Evolutionary conservation across 1,139 yeast genomes (phyloP), one percentile per base, ranked within the genome.

Genomic region (Geotrichum reessii): DNA sequence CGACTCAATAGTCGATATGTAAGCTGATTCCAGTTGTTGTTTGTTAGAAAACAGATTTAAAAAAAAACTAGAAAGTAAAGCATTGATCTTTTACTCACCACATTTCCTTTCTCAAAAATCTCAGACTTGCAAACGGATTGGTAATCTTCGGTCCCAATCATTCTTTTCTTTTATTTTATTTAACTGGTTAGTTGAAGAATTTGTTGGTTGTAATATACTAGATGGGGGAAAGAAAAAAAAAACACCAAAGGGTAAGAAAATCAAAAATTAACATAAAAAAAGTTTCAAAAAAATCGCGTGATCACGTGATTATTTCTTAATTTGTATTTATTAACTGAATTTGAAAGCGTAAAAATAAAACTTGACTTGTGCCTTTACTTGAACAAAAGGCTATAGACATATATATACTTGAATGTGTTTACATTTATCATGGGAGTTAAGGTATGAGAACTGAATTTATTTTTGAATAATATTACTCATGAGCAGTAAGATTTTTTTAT

Each of bases 1-100:
- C 62, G 48, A 40, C 62, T 58, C 27, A 60, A 52, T 28, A 55
- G 56, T 17, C 56, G 48, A 31, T 57, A 57, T 19, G 62, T 56
- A 3, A 60, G 57, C 62, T 60, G 21, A 12, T 17, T 22, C 9
- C 50, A 31, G 17, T 3, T 19, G n/a, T n/a, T n/a, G n/a, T 47
- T 17, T 19, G 58, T 50, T 53, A 47, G 47, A 42, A 2, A 21
- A 19, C 24, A 24, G n/a, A n/a, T n/a, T 5, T 17, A 24, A 8
- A n/a, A n/a, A 12, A n/a, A 33, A 21, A 25, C 7, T 47, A 47
- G 17, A 31, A 50, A 9, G 11, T 42, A 6, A 24, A n/a, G 12
- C 19, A 3, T 24, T 21, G 17, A 27, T 28, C 52, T 53, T 5
- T n/a, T n/a, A 54, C 61, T 37, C 51, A 59, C 61, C 14, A 54